Conservation (phyloP, 148 eudicot genomes). For the Agrostemma githago region DNA sequence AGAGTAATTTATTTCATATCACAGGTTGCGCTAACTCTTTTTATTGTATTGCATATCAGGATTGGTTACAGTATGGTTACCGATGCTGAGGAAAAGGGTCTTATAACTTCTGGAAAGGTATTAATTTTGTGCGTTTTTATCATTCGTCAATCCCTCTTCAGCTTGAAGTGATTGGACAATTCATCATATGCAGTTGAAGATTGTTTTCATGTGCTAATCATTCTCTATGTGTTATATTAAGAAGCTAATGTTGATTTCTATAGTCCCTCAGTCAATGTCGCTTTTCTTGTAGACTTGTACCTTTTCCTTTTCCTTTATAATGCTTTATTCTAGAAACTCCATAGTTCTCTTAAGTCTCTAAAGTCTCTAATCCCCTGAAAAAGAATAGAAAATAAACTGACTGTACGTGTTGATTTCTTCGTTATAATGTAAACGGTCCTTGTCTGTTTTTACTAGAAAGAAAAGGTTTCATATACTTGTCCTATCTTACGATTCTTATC, state of each 20-base stretch:
- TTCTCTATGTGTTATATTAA: neutral
- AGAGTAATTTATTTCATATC: neutral
- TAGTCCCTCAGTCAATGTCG: neutral
- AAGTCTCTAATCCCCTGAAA: neutral
- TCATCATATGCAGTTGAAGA: constrained; percentile 5
- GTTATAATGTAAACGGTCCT: neutral
- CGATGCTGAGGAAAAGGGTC: constrained; percentile 85
- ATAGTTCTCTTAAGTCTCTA: neutral
- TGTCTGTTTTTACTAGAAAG: neutral
- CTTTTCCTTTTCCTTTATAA: neutral
- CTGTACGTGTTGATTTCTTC: too few species aligned
- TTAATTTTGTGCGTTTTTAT: neutral
- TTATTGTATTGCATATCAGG: constrained; percentile 42
- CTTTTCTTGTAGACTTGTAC: neutral
- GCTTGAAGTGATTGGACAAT: neutral
- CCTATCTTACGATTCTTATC: neutral
- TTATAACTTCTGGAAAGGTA: constrained; percentile 93
- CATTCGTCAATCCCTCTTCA: neutral
- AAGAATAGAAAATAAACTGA: neutral
- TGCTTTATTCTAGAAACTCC: neutral
- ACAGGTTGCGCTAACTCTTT: constrained; percentile 14
- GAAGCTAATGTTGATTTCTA: neutral
- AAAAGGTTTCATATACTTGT: neutral
- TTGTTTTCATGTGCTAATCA: neutral
- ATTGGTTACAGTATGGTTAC: constrained; percentile 90